Evolutionary conservation across 805 yeast genomes (phyloP).

Genomic region (Hanseniaspora lindneri): DNA sequence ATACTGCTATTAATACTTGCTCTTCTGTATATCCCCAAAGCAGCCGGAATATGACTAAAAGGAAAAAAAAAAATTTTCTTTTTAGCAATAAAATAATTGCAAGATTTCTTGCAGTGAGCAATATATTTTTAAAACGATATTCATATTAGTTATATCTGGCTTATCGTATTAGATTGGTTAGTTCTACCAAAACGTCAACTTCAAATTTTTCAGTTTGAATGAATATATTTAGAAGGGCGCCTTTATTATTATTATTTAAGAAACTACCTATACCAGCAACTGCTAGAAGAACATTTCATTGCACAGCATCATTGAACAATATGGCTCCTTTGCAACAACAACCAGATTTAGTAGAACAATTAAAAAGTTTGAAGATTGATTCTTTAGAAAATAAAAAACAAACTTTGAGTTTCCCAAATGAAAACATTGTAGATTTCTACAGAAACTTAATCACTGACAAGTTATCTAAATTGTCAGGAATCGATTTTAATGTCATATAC

Average conservation of each 20-base stretch:
- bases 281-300: not conserved
- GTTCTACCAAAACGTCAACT: too few species aligned
- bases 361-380: constrained; percentile 6
- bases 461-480: constrained; percentile 59
- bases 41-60: too few species aligned
- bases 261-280: not conserved
- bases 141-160: too few species aligned
- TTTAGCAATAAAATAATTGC: too few species aligned
- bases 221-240: too few species aligned
- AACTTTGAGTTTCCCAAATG: constrained; percentile 46
- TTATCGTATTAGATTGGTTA: too few species aligned
- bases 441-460: constrained; percentile 82
- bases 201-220: too few species aligned
- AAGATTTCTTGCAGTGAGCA: too few species aligned
- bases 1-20: too few species aligned
- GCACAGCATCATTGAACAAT: not conserved
- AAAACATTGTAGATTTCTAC: constrained; percentile 74
- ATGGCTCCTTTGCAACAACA: constrained; percentile 12
- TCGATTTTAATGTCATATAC: constrained; percentile 54
- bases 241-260: not conserved
- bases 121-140: too few species aligned
- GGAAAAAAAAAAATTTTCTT: too few species aligned
- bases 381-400: not conserved
- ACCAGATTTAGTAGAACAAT: constrained; percentile 9
- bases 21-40: too few species aligned